Percentiles rank a stretch among this genome's conserved stretches.
Conservation (phyloP, 2,329 filamentous ascomycete species). For the Blumeria hordei region DNA sequence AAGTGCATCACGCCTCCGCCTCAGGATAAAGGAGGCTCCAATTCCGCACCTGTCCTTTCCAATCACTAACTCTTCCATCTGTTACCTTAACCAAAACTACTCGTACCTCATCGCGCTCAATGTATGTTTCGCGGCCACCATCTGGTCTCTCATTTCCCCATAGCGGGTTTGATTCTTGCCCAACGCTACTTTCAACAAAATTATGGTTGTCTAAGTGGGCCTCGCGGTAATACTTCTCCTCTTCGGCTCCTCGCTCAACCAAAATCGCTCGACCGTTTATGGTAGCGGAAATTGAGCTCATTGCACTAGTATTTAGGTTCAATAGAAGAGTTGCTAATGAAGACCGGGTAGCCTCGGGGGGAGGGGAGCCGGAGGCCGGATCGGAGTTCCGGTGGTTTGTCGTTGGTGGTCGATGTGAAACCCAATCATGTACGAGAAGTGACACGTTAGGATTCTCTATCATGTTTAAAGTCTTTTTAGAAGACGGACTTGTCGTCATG, state of each 20-base stretch:
- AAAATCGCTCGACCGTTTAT: slow-evolving; percentile 74
- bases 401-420: slow-evolving; percentile 68
- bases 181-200: slow-evolving; percentile 35
- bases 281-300: slow-evolving; percentile 75
- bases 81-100: slow-evolving; percentile 70
- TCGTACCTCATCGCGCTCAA: slow-evolving; percentile 60
- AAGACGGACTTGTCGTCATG: slow-evolving; percentile 69
- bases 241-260: slow-evolving; percentile 46
- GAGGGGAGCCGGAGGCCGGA: slow-evolving; percentile 27
- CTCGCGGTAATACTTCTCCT: slow-evolving; percentile 64
- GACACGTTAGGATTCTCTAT: slow-evolving; percentile 68
- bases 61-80: slow-evolving; percentile 75
- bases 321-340: slow-evolving; percentile 63
- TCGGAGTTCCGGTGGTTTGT: slow-evolving; percentile 33
- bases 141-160: slow-evolving; percentile 13
- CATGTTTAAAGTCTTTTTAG: slow-evolving; percentile 63
- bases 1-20: too few relatives aligned
- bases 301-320: slow-evolving; percentile 71
- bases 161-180: slow-evolving; percentile 11
- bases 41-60: slow-evolving; percentile 82
- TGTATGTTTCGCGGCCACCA: slow-evolving; percentile 38
- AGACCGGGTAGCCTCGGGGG: slow-evolving; percentile 42
- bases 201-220: slow-evolving; percentile 83
- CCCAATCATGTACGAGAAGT: slow-evolving; percentile 94
- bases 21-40: slow-evolving; percentile 21